Evolutionary conservation across 805 yeast genomes (phyloP), one percentile per base, ranked within the genome.

Genomic region (Pichia scutulata): DNA sequence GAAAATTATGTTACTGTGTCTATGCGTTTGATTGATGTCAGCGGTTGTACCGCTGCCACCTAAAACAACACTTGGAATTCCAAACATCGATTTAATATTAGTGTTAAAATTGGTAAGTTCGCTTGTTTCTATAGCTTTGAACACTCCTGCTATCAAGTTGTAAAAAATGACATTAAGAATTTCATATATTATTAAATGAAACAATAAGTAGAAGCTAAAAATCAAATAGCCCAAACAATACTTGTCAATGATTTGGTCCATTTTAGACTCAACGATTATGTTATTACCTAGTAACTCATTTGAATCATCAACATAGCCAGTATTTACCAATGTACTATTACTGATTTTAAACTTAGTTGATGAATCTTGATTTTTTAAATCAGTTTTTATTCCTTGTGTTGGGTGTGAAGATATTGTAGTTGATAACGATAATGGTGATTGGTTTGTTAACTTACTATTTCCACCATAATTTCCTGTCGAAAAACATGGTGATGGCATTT

Each of bases 181-280:
- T 23, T 45, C 52, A 21, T 49, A 48, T 16, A 44, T 26, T 5
- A 39, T 8, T 9, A 45, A 41, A 44, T 49, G 52, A 39, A 48
- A 18, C 6, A 51, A 22, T 5, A 45, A 19, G 2, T 22, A 41
- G 8, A 26, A 13, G 14, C 49, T 40, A 4, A 39, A 39, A 8
- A 47, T 16, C n/a, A 39, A 26, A 47, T 52, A 52, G 7, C 40
- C 25, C 8, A 54, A 21, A 23, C 43, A 49, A 39, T 44, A 52
- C 37, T 47, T 47, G 8, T 47, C 44, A 14, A 44, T 33, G 1
- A 47, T 16, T 19, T 37, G 21, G 16, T 51, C 41, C 9, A 47
- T 18, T 12, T 42, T 26, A 7, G 50, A 40, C 13, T 26, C 7
- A 12, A 21, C 5, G 2, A 41, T 14, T 6, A 41, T 16, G 2